These are phyloP conservation scores for Rubroshorea leprosula DNA, from an alignment of 345 rosid genomes.

Conservation along the genomic window DNA sequence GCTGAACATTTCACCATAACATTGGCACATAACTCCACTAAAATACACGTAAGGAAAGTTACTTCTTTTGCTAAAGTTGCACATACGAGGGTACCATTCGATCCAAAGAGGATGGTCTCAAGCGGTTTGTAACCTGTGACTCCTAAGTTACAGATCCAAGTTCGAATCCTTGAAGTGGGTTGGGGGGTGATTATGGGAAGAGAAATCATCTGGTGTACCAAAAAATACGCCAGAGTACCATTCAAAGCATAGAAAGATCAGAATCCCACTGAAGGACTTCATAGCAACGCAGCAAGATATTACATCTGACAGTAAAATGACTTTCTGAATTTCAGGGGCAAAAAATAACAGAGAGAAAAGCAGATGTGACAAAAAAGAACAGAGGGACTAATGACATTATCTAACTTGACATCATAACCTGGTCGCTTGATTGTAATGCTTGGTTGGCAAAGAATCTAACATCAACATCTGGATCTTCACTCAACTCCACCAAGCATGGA, in stretches of 20 bases:
- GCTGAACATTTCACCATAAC: no score
- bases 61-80: no score
- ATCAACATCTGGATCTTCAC: conserved; percentile 77
- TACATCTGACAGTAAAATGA: conserved; percentile 14
- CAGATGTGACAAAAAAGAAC: background rate
- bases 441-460: conserved; percentile 62
- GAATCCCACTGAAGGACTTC: background rate
- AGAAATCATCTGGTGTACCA: no score
- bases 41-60: no score
- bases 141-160: no score
- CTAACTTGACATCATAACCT: conserved; percentile 59
- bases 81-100: no score
- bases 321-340: background rate
- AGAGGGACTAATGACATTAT: conserved; percentile 3
- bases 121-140: no score
- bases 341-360: background rate
- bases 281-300: conserved; percentile 8
- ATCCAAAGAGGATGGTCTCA: no score
- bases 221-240: background rate
- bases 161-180: no score
- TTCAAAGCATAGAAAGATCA: background rate
- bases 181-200: no score
- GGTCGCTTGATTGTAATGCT: conserved; percentile 52
- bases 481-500: conserved; percentile 61
- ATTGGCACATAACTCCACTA: no score